Base-by-base conservation (phyloP, 2,329 filamentous ascomycete species). In the Huntiella bhutanensis region DNA sequence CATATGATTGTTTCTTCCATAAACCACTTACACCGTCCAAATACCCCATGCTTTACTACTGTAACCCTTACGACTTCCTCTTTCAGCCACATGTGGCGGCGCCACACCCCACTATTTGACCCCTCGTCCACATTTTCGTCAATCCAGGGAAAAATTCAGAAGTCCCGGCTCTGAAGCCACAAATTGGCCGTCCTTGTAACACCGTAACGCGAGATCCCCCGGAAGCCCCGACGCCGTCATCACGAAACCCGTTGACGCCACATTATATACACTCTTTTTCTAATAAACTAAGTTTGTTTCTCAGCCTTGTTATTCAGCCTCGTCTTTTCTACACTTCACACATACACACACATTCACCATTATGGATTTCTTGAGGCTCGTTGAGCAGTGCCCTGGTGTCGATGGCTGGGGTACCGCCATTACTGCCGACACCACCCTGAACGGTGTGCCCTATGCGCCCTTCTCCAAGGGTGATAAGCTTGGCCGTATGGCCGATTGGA, bases 401-500 rank as follows among this genome's bases (percentile, higher is more conserved):
- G 80, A 84, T 57, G 75, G 78, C 63, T 98, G 91, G 91, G 91
- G 91, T 51, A 88, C 88, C 46, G 64, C 82, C 51, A 75, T 81
- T 55, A 81, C 86, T 51, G 76, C 68, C 56, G 84, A 94, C 62
- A 93, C 84, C 53, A 94, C 83, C 52, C 75, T 96, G 57, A 80
- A 93, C 61, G 91, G 91, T 60, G 85, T 96, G 43, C 91, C 91
- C 35, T 98, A 95, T 64, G 91, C 91, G 56, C 91, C 91, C 51
- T 98, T 91, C 71, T 95, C 87, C 55, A 98, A 98, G 67, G 86
- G 85, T 61, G 91, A 98, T 70, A 96, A 95, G 73, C 72, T 98
- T 51, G 91, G 91, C 59, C 87, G 91, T 62, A 96, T 98, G 87
- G 91, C 91, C 51, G 91, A 98, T 70, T 98, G 91, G 91, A 93